These are phyloP conservation scores for Fraxinus platypoda DNA, from an alignment of 305 asterid species.

Conservation along the genomic window DNA sequence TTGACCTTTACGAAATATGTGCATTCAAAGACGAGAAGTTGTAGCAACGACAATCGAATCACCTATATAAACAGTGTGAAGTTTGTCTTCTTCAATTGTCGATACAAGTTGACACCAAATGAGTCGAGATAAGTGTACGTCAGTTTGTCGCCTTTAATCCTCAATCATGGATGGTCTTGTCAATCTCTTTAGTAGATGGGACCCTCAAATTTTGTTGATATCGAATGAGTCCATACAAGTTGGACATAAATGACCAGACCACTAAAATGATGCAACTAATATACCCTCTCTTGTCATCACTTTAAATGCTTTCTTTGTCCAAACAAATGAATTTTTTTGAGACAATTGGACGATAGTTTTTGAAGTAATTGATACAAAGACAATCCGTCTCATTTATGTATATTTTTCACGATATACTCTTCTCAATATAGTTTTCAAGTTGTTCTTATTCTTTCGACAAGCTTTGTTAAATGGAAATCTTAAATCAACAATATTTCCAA, in stretches of 20 bases:
- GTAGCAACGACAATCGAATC: not conserved
- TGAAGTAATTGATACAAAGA: not conserved
- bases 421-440: not conserved
- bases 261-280: not conserved
- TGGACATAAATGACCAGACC: not conserved
- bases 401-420: not conserved
- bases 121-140: not conserved
- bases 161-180: not conserved
- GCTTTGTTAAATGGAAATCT: not conserved
- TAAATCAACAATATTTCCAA: not conserved
- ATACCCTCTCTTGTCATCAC: not conserved
- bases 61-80: not conserved
- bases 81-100: not conserved
- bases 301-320: not conserved
- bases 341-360: not conserved
- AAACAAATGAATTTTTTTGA: not conserved
- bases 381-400: not conserved
- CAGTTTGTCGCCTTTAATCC: not conserved
- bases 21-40: not conserved
- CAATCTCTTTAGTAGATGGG: not conserved
- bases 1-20: not conserved
- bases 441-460: not conserved
- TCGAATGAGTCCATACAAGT: not conserved
- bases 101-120: not conserved
- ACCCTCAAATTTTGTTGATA: not conserved